phyloP scores from a whole-genome alignment of 371 early-diverging fungal species.

The Haplosporangium sp. region DNA sequence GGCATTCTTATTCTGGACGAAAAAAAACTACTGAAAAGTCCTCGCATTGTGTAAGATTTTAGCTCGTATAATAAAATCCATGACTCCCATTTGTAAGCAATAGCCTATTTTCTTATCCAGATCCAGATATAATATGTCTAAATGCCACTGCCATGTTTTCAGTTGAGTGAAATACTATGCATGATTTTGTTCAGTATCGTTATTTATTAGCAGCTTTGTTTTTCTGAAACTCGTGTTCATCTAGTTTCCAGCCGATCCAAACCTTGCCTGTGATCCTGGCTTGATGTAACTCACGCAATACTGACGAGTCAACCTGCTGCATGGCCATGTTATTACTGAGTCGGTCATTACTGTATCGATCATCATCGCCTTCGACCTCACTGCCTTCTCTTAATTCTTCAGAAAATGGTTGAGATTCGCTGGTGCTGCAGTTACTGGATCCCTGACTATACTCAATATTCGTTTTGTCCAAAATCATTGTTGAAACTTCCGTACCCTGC shows the following conservation, averaged over 20 bases:
- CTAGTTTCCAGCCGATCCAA: conserved; percentile 41
- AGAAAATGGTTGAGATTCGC: background rate
- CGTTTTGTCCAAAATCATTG: conserved; percentile 17
- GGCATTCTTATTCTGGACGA: too few species aligned
- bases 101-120: too few species aligned
- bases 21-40: too few species aligned
- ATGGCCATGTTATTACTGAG: conserved; percentile 39
- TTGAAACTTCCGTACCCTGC: conserved; percentile 8
- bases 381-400: conserved; percentile 4
- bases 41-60: too few species aligned
- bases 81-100: too few species aligned
- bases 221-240: too few species aligned
- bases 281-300: conserved; percentile 22
- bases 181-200: too few species aligned
- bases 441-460: conserved; percentile 17
- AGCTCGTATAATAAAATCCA: too few species aligned
- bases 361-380: conserved; percentile 1
- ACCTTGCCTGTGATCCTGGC: conserved; percentile 47
- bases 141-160: too few species aligned
- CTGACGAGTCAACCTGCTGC: conserved; percentile 45
- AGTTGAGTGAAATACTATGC: too few species aligned
- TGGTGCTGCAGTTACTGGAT: background rate
- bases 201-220: too few species aligned
- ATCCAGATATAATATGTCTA: too few species aligned
- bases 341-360: background rate